These are phyloP conservation scores for Linum lewisii DNA, from an alignment of 345 rosid genomes.

Conservation along the genomic window DNA sequence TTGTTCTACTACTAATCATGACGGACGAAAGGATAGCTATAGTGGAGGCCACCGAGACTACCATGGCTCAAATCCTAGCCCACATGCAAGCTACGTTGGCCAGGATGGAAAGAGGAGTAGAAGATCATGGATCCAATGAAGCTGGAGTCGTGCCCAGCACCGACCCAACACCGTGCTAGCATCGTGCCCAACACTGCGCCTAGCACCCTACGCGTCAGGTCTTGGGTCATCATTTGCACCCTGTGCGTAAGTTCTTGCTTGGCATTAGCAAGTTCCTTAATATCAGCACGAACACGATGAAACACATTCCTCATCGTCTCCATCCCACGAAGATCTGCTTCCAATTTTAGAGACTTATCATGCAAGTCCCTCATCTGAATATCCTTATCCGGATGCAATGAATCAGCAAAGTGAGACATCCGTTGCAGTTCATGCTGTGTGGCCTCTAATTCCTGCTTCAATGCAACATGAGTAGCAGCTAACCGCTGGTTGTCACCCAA, in stretches of 20 bases:
- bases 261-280: constrained; percentile 56
- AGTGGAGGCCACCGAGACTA: no score
- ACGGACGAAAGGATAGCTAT: no score
- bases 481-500: constrained; percentile 78
- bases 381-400: constrained; percentile 63
- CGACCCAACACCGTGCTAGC: constrained; percentile 56
- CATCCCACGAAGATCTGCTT: constrained; percentile 56
- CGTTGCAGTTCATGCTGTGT: constrained; percentile 70
- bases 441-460: constrained; percentile 86
- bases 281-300: constrained; percentile 52
- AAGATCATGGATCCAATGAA: no score
- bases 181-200: no score
- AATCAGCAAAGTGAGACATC: constrained; percentile 53
- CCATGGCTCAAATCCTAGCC: no score
- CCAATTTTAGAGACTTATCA: constrained; percentile 57
- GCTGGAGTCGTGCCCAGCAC: constrained; percentile 56
- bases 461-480: constrained; percentile 86
- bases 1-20: no score
- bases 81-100: no score
- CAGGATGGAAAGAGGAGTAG: no score
- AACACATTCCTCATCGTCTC: constrained; percentile 57
- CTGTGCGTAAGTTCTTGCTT: constrained; percentile 67
- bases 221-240: constrained; percentile 61
- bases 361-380: constrained; percentile 77
- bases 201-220: constrained; percentile 64